These are phyloP conservation scores for Candida namnaoensis DNA, from an alignment of 805 yeast genomes.

Conservation along the genomic window DNA sequence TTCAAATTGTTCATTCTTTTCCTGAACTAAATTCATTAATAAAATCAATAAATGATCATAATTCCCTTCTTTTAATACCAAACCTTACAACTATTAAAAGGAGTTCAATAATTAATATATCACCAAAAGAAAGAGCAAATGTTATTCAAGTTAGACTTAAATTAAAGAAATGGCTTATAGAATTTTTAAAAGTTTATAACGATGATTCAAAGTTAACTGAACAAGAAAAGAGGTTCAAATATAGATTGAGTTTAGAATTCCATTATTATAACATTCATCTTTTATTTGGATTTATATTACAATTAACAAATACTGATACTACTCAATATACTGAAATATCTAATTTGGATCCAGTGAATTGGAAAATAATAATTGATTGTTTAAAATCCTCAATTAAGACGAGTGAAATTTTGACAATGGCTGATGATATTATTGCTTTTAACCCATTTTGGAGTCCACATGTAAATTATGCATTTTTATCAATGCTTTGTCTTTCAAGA, in stretches of 20 bases:
- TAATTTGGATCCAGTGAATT: neutral
- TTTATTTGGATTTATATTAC: neutral
- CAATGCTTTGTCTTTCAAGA: neutral
- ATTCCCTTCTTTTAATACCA: too few species aligned
- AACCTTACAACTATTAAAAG: too few species aligned
- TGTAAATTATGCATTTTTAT: neutral
- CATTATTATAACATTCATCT: neutral
- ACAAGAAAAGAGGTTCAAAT: neutral
- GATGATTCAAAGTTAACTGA: too few species aligned
- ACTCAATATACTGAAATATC: neutral
- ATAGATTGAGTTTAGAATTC: neutral
- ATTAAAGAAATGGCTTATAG: too few species aligned
- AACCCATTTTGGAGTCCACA: neutral
- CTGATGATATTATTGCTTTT: neutral
- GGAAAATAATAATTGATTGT: neutral
- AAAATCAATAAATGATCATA: neutral
- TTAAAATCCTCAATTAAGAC: neutral
- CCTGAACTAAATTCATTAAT: neutral
- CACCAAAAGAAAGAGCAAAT: too few species aligned
- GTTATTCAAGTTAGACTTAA: too few species aligned
- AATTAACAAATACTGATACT: neutral
- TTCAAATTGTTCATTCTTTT: neutral
- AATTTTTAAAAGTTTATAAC: too few species aligned
- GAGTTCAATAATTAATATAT: too few species aligned
- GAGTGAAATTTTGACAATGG: neutral